phyloP scores from a whole-genome alignment of 2,329 filamentous ascomycete species.

The Monosporascus sp. region DNA sequence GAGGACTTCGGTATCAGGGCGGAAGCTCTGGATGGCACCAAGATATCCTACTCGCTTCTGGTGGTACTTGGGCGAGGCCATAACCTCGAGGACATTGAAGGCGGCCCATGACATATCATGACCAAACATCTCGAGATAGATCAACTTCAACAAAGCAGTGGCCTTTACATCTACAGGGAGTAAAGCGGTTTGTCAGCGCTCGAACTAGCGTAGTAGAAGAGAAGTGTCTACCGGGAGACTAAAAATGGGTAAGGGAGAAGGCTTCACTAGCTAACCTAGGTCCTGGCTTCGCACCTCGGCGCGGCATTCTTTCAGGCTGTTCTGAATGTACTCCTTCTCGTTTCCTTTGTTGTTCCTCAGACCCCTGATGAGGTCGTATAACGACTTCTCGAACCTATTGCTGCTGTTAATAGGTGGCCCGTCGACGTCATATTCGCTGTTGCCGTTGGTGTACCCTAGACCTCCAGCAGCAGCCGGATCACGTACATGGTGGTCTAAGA shows the following conservation, averaged over 20 bases:
- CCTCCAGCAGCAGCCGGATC: not conserved
- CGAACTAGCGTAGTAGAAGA: not conserved
- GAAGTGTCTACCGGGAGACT: not conserved
- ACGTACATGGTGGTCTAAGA: slow-evolving; percentile 20
- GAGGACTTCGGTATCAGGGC: slow-evolving; percentile 90
- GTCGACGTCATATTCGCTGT: not conserved
- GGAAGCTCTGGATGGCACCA: slow-evolving; percentile 91
- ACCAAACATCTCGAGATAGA: slow-evolving; percentile 98
- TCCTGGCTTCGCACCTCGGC: slow-evolving; percentile 88
- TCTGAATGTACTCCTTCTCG: slow-evolving; percentile 92
- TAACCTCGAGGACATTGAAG: slow-evolving; percentile 97
- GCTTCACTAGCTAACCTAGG: slow-evolving; percentile 59
- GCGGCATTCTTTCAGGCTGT: slow-evolving; percentile 91
- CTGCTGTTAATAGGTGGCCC: slow-evolving; percentile 17
- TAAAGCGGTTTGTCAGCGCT: slow-evolving; percentile 13
- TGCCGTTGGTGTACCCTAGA: slow-evolving; percentile 3
- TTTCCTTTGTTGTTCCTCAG: slow-evolving; percentile 92
- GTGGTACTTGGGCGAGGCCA: slow-evolving; percentile 91
- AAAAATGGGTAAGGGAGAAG: not conserved
- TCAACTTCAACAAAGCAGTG: slow-evolving; percentile 88
- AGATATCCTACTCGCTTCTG: slow-evolving; percentile 96
- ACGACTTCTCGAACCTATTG: slow-evolving; percentile 93
- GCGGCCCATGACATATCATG: slow-evolving; percentile 99
- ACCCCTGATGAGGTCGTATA: slow-evolving; percentile 97
- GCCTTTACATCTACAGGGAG: slow-evolving; percentile 74